These are phyloP conservation scores for Urochloa ruziziensis DNA, from an alignment of 176 grass and related monocot genomes.

Conservation along the genomic window DNA sequence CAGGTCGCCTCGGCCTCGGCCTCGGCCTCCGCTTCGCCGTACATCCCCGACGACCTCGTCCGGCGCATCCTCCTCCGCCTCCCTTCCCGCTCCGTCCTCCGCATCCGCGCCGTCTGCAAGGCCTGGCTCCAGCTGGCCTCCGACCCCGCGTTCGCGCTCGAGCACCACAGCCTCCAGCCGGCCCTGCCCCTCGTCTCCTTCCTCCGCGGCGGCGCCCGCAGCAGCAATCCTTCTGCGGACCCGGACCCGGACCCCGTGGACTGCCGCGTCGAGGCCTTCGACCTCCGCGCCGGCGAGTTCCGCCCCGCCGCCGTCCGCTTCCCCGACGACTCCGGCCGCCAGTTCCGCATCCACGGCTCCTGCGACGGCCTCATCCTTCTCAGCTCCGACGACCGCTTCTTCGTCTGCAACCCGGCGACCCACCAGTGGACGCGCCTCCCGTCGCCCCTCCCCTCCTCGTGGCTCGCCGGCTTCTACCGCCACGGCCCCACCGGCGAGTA, in stretches of 20 bases:
- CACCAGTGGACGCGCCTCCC: background rate
- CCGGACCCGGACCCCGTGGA: background rate
- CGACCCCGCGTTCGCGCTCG: background rate
- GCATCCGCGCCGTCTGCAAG: conserved; percentile 20
- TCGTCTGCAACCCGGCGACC: conserved; percentile 16
- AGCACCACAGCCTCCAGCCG: conserved; percentile 15
- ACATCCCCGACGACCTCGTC: conserved; percentile 24
- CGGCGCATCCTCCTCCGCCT: conserved; percentile 17
- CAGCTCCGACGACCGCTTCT: background rate
- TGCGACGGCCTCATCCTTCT: conserved; percentile 16
- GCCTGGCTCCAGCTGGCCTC: background rate
- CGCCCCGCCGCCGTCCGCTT: background rate
- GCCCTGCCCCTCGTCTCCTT: background rate
- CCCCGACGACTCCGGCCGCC: background rate
- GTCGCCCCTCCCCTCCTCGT: background rate
- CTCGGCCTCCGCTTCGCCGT: background rate
- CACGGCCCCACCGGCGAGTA: conserved; percentile 3
- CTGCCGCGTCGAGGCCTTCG: conserved; percentile 1
- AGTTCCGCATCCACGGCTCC: background rate
- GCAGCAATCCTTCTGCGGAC: no score
- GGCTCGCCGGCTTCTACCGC: conserved; percentile 11
- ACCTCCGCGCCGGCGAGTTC: conserved; percentile 7
- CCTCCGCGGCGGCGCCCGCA: background rate
- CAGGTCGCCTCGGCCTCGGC: background rate
- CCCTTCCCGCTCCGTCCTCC: conserved; percentile 4